Conservation (phyloP, 108 stramenopile genomes). For the Conticribra guillardii region DNA sequence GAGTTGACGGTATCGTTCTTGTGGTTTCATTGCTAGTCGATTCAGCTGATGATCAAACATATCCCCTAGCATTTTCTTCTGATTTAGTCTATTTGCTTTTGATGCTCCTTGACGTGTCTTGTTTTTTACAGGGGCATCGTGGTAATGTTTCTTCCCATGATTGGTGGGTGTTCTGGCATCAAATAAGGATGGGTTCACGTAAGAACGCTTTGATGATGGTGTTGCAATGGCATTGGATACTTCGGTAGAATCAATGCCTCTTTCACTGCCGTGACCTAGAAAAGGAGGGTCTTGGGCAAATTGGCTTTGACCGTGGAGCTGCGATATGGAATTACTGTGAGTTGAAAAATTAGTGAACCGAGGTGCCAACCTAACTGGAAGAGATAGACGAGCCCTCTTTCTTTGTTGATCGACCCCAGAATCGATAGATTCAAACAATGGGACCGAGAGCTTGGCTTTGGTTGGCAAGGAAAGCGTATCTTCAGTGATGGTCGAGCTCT, state of each 20-base stretch:
- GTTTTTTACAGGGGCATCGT: neutral
- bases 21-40: slow-evolving; percentile 7
- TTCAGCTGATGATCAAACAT: slow-evolving; percentile 10
- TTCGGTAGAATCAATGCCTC: neutral
- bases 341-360: neutral
- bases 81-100: no score
- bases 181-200: neutral
- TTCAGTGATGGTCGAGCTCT: neutral
- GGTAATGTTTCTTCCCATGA: neutral
- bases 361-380: neutral
- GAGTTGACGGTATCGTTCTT: neutral
- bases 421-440: neutral
- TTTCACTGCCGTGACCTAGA: neutral
- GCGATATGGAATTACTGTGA: neutral
- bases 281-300: neutral
- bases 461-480: neutral
- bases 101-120: neutral
- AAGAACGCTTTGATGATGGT: neutral
- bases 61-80: neutral
- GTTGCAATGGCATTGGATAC: no score
- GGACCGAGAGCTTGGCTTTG: neutral
- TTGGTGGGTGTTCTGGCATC: neutral
- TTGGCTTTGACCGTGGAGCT: neutral
- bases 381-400: neutral
- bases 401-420: neutral